These are phyloP conservation scores for Nothomitra cinnamomea DNA, from an alignment of 2,329 filamentous ascomycete species.

Conservation along the genomic window DNA sequence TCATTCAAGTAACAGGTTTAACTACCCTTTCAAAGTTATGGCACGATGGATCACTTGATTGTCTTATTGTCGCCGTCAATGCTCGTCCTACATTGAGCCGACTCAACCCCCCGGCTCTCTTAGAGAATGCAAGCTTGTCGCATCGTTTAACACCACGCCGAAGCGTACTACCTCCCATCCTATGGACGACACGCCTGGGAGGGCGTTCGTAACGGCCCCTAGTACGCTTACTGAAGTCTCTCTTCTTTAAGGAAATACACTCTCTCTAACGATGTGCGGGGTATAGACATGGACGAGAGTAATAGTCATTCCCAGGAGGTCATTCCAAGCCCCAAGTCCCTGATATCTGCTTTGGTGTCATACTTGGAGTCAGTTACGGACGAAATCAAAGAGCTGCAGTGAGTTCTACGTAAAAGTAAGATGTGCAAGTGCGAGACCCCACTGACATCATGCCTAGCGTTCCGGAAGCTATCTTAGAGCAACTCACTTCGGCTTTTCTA, in stretches of 20 bases:
- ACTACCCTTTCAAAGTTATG: too few relatives aligned
- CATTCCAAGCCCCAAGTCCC: background rate
- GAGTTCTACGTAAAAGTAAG: background rate
- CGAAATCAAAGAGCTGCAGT: background rate
- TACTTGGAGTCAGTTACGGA: background rate
- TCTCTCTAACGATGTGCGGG: background rate
- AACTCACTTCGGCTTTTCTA: background rate
- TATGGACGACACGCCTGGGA: too few relatives aligned
- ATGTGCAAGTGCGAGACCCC: background rate
- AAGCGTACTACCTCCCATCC: too few relatives aligned
- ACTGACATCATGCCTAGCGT: background rate
- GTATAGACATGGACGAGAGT: background rate
- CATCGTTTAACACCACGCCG: too few relatives aligned
- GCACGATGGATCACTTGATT: too few relatives aligned
- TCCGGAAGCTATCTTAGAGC: background rate
- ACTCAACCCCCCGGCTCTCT: too few relatives aligned
- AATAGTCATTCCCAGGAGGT: background rate
- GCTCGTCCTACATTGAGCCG: too few relatives aligned
- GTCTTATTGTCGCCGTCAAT: too few relatives aligned
- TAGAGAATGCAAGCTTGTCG: too few relatives aligned
- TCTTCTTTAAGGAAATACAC: background rate
- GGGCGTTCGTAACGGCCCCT: too few relatives aligned
- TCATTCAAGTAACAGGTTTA: too few relatives aligned
- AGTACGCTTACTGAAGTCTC: too few relatives aligned
- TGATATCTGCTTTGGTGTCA: background rate